Evolutionary conservation across 2,329 filamentous ascomycete species (phyloP).

Genomic region (Phaeosphaeriaceae sp.): DNA sequence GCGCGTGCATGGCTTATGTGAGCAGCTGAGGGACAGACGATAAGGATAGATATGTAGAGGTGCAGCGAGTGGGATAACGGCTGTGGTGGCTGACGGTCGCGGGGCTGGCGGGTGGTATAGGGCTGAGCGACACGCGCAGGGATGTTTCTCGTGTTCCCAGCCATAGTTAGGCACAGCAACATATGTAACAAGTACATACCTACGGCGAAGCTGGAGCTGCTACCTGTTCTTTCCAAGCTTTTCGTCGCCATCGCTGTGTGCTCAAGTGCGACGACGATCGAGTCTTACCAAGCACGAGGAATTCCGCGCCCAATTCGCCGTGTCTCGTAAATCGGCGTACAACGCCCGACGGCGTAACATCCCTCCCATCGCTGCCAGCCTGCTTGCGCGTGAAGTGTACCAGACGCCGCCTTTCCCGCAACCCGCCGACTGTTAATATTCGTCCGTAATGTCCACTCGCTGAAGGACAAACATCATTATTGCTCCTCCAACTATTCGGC

Average conservation of each 20-base stretch:
- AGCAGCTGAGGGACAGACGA: constrained; percentile 10
- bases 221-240: constrained; percentile 2
- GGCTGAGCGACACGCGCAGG: constrained; percentile 17
- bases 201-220: neutral
- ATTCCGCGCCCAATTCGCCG: neutral
- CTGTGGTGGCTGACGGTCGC: constrained; percentile 6
- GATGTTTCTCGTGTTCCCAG: constrained; percentile 5
- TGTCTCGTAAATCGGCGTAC: neutral
- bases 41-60: neutral
- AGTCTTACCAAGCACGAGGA: neutral
- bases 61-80: neutral
- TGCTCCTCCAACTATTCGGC: constrained; percentile 5
- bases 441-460: constrained; percentile 20
- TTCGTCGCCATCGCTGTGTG: neutral
- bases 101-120: constrained; percentile 11
- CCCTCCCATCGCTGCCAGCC: constrained; percentile 4
- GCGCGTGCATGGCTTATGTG: constrained; percentile 3
- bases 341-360: neutral
- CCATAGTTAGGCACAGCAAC: neutral
- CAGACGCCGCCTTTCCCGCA: constrained; percentile 1
- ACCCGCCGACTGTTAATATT: constrained; percentile 7
- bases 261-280: neutral
- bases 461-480: constrained; percentile 13
- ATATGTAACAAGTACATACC: neutral
- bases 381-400: constrained; percentile 12